Evolutionary conservation across 306 rosid species (phyloP).

Genomic region (Citrullus mucosospermus): DNA sequence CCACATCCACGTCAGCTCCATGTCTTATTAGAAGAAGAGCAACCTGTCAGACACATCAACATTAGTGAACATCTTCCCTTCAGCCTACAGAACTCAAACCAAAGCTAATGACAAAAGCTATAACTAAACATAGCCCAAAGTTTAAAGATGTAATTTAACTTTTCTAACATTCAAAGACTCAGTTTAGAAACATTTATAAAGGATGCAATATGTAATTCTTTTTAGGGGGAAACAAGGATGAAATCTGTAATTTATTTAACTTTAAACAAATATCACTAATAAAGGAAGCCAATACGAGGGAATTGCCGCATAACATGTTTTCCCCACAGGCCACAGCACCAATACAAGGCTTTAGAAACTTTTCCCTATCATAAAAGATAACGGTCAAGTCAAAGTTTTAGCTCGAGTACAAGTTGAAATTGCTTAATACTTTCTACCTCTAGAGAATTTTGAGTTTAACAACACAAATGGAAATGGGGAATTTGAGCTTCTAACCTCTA

Average conservation of each 20-base stretch:
- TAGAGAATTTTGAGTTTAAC: too few species aligned
- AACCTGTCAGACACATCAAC: constrained; percentile 26
- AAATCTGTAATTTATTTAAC: neutral
- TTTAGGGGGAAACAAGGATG: too few species aligned
- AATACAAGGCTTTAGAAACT: neutral
- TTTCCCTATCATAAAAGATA: neutral
- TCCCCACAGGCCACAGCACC: neutral
- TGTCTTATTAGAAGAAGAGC: constrained; percentile 80
- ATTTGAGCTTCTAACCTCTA: too few species aligned
- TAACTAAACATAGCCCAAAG: neutral
- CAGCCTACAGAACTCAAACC: neutral
- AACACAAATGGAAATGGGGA: too few species aligned
- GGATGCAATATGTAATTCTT: neutral
- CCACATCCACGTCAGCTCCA: constrained; percentile 85
- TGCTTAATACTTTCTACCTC: neutral
- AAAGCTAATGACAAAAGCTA: neutral
- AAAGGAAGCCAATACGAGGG: neutral
- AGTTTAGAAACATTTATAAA: neutral
- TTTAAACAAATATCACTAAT: neutral
- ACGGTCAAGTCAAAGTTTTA: neutral
- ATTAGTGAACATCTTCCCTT: neutral
- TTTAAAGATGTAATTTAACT: neutral
- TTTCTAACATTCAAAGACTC: neutral
- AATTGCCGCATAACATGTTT: neutral
- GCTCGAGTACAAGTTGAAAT: neutral